Conservation (phyloP, 1,139 yeast genomes). For the Tardiomyces digboiensis region DNA sequence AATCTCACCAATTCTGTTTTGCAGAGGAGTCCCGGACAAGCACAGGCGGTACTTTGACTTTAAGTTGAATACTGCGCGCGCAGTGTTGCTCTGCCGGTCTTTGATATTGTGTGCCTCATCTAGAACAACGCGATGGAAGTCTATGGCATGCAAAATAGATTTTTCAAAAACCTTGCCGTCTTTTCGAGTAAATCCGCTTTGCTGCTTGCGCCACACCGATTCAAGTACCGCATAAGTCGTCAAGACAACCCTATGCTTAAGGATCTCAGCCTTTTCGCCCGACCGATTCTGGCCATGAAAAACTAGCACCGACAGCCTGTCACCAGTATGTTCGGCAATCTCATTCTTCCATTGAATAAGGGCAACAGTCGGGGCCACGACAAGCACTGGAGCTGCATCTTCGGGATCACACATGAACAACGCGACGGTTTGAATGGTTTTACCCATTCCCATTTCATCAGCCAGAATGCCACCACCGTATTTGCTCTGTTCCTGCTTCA, state of each 20-base stretch:
- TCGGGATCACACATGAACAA: slow-evolving; percentile 58
- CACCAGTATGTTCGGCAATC: slow-evolving; percentile 74
- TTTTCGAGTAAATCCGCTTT: slow-evolving; percentile 72
- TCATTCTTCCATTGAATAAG: slow-evolving; percentile 97
- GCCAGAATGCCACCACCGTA: slow-evolving; percentile 93
- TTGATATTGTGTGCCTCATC: slow-evolving; percentile 98
- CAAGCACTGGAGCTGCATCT: slow-evolving; percentile 57
- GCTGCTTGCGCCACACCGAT: slow-evolving; percentile 74
- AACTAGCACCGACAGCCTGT: slow-evolving; percentile 52
- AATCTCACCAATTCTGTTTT: slow-evolving; percentile 92
- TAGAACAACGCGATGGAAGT: slow-evolving; percentile 78
- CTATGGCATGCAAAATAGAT: slow-evolving; percentile 64
- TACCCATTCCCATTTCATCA: slow-evolving; percentile 99
- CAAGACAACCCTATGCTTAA: slow-evolving; percentile 66
- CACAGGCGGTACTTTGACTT: slow-evolving; percentile 77
- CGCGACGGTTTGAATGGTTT: slow-evolving; percentile 91
- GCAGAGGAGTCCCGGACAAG: slow-evolving; percentile 91
- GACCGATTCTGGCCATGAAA: slow-evolving; percentile 84
- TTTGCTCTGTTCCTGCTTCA: slow-evolving; percentile 67
- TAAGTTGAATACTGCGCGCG: slow-evolving; percentile 77
- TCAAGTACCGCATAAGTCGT: slow-evolving; percentile 92
- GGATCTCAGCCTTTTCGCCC: slow-evolving; percentile 43
- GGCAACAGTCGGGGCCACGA: slow-evolving; percentile 97
- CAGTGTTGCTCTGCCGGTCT: slow-evolving; percentile 87
- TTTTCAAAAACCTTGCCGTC: slow-evolving; percentile 61